phyloP scores from a whole-genome alignment of 495 filamentous ascomycete genomes.

The Aspergillus bertholletiae region DNA sequence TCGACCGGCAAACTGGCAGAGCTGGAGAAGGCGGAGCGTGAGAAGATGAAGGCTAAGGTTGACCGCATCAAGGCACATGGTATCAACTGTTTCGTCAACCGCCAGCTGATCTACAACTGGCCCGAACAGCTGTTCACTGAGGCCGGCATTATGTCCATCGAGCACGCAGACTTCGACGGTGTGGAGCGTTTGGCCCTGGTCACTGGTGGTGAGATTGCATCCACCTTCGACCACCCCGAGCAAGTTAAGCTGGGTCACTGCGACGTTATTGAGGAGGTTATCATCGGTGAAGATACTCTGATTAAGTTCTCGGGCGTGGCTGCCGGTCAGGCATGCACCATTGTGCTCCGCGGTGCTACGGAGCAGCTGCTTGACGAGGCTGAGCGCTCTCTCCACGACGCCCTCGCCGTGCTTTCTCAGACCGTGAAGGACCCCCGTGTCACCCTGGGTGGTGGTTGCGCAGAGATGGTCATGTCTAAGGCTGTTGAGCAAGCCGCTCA shows the following conservation, averaged over 20 bases:
- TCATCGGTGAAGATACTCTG: constrained; percentile 94
- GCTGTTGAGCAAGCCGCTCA: constrained; percentile 92
- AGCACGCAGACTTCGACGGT: constrained; percentile 98
- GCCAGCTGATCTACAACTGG: constrained; percentile 99
- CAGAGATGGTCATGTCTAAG: constrained; percentile 98
- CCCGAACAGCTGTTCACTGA: constrained; percentile 98
- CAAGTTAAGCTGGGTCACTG: constrained; percentile 93
- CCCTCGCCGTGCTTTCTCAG: constrained; percentile 93
- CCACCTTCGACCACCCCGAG: constrained; percentile 96
- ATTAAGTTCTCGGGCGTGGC: constrained; percentile 97
- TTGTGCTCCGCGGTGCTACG: constrained; percentile 92
- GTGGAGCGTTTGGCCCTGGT: constrained; percentile 93
- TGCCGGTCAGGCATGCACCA: constrained; percentile 91
- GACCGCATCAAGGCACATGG: constrained; percentile 98
- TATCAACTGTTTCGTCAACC: constrained; percentile 99
- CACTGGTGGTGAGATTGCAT: constrained; percentile 94
- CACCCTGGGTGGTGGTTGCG: constrained; percentile 92
- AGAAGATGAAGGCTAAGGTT: constrained; percentile 99
- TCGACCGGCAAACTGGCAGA: constrained; percentile 95
- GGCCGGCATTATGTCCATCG: constrained; percentile 95
- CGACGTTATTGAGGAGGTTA: constrained; percentile 94
- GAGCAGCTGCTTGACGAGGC: constrained; percentile 96
- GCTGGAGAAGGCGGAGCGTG: constrained; percentile 93
- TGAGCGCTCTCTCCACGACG: constrained; percentile 93
- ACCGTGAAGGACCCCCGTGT: constrained; percentile 92